Percentiles rank a stretch among this genome's conserved stretches.
Conservation (phyloP, 441 rosid species). For the Gossypium aridum region DNA sequence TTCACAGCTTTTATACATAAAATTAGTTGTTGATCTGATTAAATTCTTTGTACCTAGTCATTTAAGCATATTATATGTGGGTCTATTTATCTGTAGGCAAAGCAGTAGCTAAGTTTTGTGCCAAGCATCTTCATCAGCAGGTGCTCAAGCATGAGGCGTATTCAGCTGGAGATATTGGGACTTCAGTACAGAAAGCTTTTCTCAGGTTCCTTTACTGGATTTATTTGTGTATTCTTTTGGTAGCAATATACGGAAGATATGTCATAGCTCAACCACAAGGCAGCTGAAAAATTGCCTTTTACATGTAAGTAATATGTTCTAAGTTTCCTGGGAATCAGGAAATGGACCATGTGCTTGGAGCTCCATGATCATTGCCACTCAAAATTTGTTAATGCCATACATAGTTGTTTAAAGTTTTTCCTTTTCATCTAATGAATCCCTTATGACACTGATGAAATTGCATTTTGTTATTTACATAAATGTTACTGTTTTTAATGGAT, state of each 20-base stretch:
- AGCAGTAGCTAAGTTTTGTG: slow-evolving; percentile 60
- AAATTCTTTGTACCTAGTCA: not conserved
- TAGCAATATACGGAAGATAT: not conserved
- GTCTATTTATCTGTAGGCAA: slow-evolving; percentile 35
- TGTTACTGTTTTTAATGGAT: not conserved
- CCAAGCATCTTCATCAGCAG: slow-evolving; percentile 61
- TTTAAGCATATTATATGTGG: not conserved
- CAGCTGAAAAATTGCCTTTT: slow-evolving; percentile 5
- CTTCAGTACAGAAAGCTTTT: slow-evolving; percentile 42
- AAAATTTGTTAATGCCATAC: not conserved
- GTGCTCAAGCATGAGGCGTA: slow-evolving; percentile 49
- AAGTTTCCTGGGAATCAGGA: slow-evolving; percentile 8
- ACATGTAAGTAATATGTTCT: not conserved
- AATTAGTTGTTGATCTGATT: not conserved
- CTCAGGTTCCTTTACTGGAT: slow-evolving; percentile 32
- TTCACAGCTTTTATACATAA: not conserved
- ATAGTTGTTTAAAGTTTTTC: not conserved
- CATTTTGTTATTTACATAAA: not conserved
- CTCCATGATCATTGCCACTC: not conserved
- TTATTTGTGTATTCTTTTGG: not conserved
- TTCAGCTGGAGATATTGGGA: slow-evolving; percentile 46
- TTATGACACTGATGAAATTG: not conserved
- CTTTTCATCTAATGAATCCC: not conserved
- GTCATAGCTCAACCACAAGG: slow-evolving; percentile 6
- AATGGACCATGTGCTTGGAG: not conserved